Evolutionary conservation across 768 basidiomycete genomes (phyloP), one percentile per base, ranked within the genome.

Genomic region (Cyclocybe cylindracea): DNA sequence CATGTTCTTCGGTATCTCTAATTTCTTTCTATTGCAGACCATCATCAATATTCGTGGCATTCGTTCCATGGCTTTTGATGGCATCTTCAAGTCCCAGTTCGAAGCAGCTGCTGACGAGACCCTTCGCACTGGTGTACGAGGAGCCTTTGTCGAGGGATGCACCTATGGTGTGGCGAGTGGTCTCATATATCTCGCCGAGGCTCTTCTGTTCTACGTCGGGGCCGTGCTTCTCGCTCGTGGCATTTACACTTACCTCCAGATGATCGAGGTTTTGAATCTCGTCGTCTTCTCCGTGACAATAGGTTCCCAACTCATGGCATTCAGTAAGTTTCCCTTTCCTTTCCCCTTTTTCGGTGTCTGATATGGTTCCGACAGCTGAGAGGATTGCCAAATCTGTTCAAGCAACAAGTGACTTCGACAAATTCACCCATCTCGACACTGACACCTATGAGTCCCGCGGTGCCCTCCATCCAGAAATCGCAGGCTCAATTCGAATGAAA

Each of bases 271-370:
- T 18, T 83, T 96, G 62, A 87, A 95, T 49, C 77, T 98, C 38
- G 89, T 98, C 46, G 85, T 97, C 11, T 98, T 98, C 74, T 86
- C 90, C 7, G 87, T 99, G 49, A 89, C 92, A 9, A 94, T 98
- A 53, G 93, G 93, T 0, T 84, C 89, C 18, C 90, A 92, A 64
- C 78, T 95, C 55, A 88, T 98, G 85, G 80, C 84, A 13, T 98
- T 97, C 71, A 87, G 92, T 94, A 65, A 60, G 91, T 84, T n/a
- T 35, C 24, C 2, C 42, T 52, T 35, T 44, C 19, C 46, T 51
- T 52, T 41, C 41, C 52, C 44, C 13, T 51, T 41, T 40, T 33
- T 53, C 39, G 39, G 19, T 41, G 8, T 36, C 16, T 39, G 37
- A 37, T 45, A 41, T 48, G 5, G 50, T 39, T 54, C 60, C 50